Percentiles rank a stretch among this genome's conserved stretches.
These are phyloP conservation scores for Goniomonas avonlea DNA, from an alignment of 78 protist species.

Conservation along the genomic window DNA sequence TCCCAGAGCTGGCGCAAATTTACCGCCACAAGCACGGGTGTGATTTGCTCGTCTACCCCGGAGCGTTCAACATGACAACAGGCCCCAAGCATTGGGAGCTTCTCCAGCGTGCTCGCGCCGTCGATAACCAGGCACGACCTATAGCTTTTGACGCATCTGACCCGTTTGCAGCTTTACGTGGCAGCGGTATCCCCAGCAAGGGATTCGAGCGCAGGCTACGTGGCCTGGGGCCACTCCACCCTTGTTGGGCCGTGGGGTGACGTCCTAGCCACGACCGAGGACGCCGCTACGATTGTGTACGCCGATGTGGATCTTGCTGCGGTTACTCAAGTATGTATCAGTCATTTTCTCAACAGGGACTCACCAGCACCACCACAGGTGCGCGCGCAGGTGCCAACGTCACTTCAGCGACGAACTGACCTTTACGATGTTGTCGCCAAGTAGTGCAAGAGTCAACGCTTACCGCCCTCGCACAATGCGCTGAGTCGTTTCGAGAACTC, in stretches of 20 bases:
- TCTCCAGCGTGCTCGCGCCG: constrained; percentile 66
- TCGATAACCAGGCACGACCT: constrained; percentile 12
- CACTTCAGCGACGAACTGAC: too few relatives aligned
- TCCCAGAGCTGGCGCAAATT: constrained; percentile 69
- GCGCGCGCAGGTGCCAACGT: too few relatives aligned
- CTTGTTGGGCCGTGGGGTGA: constrained; percentile 84
- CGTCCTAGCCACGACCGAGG: constrained; percentile 68
- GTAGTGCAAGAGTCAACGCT: too few relatives aligned
- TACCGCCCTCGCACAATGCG: too few relatives aligned
- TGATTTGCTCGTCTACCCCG: constrained; percentile 76
- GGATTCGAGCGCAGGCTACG: constrained; percentile 53
- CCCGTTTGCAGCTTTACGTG: constrained; percentile 44
- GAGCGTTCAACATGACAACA: constrained; percentile 96
- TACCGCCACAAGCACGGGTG: constrained; percentile 35
- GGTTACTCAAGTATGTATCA: too few relatives aligned
- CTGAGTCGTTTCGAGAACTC: too few relatives aligned
- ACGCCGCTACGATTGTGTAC: constrained; percentile 50
- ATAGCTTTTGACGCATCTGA: too few relatives aligned
- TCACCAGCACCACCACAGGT: too few relatives aligned
- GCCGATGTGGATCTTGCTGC: constrained; percentile 51
- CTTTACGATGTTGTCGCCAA: too few relatives aligned
- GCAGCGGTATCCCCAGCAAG: constrained; percentile 79
- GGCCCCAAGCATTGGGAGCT: constrained; percentile 97
- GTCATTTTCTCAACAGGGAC: too few relatives aligned
- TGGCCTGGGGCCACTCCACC: constrained; percentile 85